Base-by-base conservation (phyloP, 2,329 filamentous ascomycete species). In the Calonectria crousiana region DNA sequence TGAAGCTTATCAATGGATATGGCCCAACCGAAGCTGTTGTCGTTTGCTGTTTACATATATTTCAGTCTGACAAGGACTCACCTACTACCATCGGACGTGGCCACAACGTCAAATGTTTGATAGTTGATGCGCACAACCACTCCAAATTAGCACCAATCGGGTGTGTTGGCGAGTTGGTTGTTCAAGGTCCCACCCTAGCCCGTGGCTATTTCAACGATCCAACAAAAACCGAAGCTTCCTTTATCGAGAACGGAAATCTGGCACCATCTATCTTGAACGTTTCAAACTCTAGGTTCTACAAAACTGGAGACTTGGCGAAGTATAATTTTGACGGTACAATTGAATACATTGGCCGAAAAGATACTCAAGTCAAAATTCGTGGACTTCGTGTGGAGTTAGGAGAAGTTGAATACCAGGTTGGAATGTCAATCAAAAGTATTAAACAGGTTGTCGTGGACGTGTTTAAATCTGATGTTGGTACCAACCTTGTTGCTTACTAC, bases 361-460 rank as follows among this genome's bases (percentile, higher is more conserved):
- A 92, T 75, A 86, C 85, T 0, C 90, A 92, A 78, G 86, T 91
- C 66, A 92, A 92, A 79, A 81, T 92, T 10, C 86, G 87, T n/a
- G 92, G 92, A 26, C 91, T 88, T 73, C 82, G 90, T 67, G 84
- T 90, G 60, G 92, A 89, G 82, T 83, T 89, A 16, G 78, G 74
- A 0, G 80, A 81, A 53, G 36, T 82, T 20, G 80, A 80, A 52
- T 49, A 77, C 14, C 70, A 74, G 2, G 56, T 80, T 14, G 34
- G 69, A 44, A 41, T 67, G 34, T 51, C 41, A 14, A 28, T 51
- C 9, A 0, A 34, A 62, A 32, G 38, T 1, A 62, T 44, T 6
- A 49, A 49, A 23, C 26, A 69, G 10, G 74, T 69, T 13, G 67
- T 62, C 5, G 74, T 71, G 13, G 72, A 76, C n/a, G 41, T 73